Evolutionary conservation across 1,139 yeast species (phyloP).

Genomic region (Geotrichum siamense): DNA sequence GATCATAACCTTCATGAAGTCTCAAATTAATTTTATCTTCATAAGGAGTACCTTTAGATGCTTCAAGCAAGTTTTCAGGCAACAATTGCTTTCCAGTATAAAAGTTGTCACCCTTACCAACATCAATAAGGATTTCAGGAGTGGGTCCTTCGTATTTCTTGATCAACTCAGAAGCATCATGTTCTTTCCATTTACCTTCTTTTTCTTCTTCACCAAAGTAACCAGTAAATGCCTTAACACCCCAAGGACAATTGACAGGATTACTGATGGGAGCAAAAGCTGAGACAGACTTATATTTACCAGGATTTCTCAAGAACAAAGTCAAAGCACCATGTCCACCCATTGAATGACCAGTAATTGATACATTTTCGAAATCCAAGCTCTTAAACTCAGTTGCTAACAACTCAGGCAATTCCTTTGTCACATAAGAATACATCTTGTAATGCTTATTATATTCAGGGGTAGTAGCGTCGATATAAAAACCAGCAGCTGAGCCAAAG

Average conservation of each 20-base stretch:
- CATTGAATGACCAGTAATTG: constrained; percentile 95
- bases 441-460: constrained; percentile 67
- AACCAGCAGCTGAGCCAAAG: constrained; percentile 94
- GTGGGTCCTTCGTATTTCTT: constrained; percentile 47
- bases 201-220: constrained; percentile 58
- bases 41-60: constrained; percentile 54
- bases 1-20: constrained; percentile 80
- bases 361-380: constrained; percentile 52
- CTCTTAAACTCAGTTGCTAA: constrained; percentile 36
- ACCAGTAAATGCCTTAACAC: constrained; percentile 69
- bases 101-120: constrained; percentile 72
- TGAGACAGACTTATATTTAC: constrained; percentile 68
- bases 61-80: constrained; percentile 66
- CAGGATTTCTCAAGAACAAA: constrained; percentile 68
- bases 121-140: constrained; percentile 69
- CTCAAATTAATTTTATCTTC: constrained; percentile 55
- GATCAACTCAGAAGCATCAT: constrained; percentile 77
- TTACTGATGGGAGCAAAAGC: constrained; percentile 89
- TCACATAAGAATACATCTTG: constrained; percentile 80
- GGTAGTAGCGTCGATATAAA: constrained; percentile 76
- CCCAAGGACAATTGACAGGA: constrained; percentile 79
- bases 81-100: constrained; percentile 61
- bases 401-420: constrained; percentile 56
- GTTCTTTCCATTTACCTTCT: constrained; percentile 53
- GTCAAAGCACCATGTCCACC: constrained; percentile 93